Evolutionary conservation across 108 stramenopile genomes (phyloP), one percentile per base, ranked within the genome.

Genomic region (Fragilaria crotonensis): DNA sequence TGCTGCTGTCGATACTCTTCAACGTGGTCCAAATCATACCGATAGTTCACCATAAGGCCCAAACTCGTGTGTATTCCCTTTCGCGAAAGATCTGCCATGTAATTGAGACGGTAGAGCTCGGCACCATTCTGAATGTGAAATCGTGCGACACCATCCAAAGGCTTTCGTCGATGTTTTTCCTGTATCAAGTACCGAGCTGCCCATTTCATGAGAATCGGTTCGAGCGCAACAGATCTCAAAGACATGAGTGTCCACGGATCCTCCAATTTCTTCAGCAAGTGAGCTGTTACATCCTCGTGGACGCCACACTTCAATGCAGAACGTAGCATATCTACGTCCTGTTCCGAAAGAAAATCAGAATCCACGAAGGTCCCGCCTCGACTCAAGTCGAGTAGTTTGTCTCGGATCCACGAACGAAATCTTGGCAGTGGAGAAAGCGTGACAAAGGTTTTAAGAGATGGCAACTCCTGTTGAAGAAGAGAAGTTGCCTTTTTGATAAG

Each of bases 71-170:
- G 55, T 55, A 84, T 33, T 17, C 93, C 93, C 51, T 73, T 81
- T 0, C 70, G 19, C 9, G 81, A 74, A 4, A 64, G 25, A 62
- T 94, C 89, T 0, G 87, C 93, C 54, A 62, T 57, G 55, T 63
- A 87, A 46, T 89, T 83, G 18, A 92, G 45, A 18, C 81, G 70
- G 46, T 79, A 71, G 55, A 95, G 58, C 52, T 75, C 67, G 25
- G 94, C 87, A 0, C 94, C 94, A 66, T 95, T 95, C 7, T 80
- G 66, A 46, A 90, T 45, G 52, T 95, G 94, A 55, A 95, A 95
- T 21, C 83, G 72, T 1, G 90, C 85, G 1, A 95, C 94, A 11
- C 73, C 72, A 68, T 90, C 87, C 32, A 95, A 56, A 3, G 89
- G 85, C 45, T 82, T 86, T 14, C 63, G 52, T 5, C 76, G 75